Conservation (phyloP, 2,329 filamentous ascomycete genomes). For the Clarireedia monteithiana region DNA sequence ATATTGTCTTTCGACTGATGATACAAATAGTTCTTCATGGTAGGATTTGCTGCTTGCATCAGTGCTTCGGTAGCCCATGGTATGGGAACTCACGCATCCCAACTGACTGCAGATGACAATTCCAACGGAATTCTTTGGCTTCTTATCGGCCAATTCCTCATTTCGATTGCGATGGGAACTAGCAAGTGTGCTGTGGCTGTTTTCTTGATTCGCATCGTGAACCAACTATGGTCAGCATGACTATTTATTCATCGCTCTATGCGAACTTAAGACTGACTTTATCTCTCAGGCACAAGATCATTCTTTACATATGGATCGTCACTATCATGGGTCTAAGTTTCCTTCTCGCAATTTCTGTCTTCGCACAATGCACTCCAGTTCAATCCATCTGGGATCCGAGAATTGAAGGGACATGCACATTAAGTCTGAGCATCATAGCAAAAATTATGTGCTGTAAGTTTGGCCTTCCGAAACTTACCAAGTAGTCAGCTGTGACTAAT, state of each 20-base stretch:
- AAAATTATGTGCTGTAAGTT: conserved; percentile 4
- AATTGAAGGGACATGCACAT: background rate
- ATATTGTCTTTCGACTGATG: no score
- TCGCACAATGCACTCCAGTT: background rate
- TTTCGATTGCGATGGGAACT: background rate
- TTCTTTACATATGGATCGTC: background rate
- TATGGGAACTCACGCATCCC: background rate
- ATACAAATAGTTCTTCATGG: background rate
- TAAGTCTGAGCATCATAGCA: background rate
- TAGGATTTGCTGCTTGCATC: background rate
- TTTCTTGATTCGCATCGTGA: conserved; percentile 7
- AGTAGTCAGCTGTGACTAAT: background rate
- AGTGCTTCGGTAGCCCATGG: background rate
- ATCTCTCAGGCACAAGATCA: background rate
- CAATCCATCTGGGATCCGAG: background rate
- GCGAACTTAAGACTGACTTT: background rate
- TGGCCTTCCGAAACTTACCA: background rate
- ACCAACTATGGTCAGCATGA: background rate
- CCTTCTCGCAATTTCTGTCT: background rate
- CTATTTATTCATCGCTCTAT: background rate
- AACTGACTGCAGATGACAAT: background rate
- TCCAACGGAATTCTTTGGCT: conserved; percentile 1
- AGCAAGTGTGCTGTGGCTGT: conserved; percentile 3
- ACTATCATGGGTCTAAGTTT: background rate
- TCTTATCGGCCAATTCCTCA: conserved; percentile 1